Base-by-base conservation (phyloP, 2,329 filamentous ascomycete genomes). In the Cladosporium sp. region DNA sequence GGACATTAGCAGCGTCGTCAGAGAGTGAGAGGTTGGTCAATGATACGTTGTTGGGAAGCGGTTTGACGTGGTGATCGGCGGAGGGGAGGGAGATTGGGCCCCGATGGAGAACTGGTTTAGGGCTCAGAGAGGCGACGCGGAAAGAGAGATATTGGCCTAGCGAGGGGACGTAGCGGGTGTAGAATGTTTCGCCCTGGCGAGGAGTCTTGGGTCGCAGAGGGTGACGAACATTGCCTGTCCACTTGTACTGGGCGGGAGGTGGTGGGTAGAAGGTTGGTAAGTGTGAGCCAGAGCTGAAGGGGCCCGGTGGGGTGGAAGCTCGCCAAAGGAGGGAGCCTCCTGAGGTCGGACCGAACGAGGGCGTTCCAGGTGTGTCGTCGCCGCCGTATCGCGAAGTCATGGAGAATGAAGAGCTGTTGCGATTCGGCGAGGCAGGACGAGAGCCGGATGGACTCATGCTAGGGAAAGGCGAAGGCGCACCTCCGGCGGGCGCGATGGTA, bases 231-330 rank as follows among this genome's bases (percentile, higher is more conserved):
- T 84, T 80, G 64, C 88, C 83, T 2, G 88, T 91, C 54, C 86
- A 83, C 3, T 79, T 84, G 65, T 92, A 96, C 58, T 92, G 87
- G 7, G 88, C 72, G 1, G 93, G 88, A 2, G 85, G 76, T 0
- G 91, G 90, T 2, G 91, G 91, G 59, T 88, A 96, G 70, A 90
- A 96, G 0, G 90, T 95, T 2, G 92, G 91, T 2, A 96, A 75
- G 66, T 95, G 88, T 36, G 87, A 93, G 12, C 82, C 80, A 1
- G 88, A 94, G 57, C 82, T 83, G 68, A 92, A 95, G 0, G 88
- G 89, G 0, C 86, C 85, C 22, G 73, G 65, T 22, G 72, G 54
- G 7, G 59, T 56, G 33, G 48, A 51, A 20, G 54, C 16, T 52
- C 70, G 16, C 67, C 66, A 25, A 66, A 67, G 0, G 9, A 33